Percentiles rank a stretch among this genome's conserved stretches.
phyloP scores from a whole-genome alignment of 345 rosid genomes.

The Eucalyptus coolabah region DNA sequence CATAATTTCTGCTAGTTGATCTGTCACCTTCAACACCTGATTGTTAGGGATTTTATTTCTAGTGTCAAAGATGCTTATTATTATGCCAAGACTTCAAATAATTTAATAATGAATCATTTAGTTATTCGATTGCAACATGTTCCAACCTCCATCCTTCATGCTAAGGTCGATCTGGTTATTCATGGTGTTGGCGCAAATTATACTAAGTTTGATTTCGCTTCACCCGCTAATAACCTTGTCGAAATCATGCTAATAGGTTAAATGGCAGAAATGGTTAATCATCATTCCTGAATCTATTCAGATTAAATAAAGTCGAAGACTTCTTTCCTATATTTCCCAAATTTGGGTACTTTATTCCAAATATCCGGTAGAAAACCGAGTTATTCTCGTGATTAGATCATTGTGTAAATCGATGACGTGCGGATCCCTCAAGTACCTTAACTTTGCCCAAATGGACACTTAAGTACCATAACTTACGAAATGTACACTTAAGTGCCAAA shows the following conservation, averaged over 20 bases:
- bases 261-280: background rate
- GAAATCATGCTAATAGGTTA: background rate
- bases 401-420: background rate
- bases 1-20: background rate
- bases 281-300: background rate
- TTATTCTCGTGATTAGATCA: background rate
- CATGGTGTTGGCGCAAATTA: background rate
- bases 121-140: background rate
- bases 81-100: background rate
- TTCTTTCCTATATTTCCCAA: background rate
- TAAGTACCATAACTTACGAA: no score
- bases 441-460: no score
- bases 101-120: background rate
- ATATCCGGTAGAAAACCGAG: background rate
- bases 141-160: background rate
- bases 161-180: background rate
- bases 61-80: background rate
- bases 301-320: background rate
- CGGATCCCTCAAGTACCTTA: no score
- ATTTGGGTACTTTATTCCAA: background rate
- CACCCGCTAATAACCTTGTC: background rate
- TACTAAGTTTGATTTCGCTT: background rate
- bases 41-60: background rate
- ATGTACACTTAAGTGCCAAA: no score
- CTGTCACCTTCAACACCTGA: background rate